Evolutionary conservation across 78 protist species (phyloP), one percentile per base, ranked within the genome.

Genomic region (Speleostelium caveatum): DNA sequence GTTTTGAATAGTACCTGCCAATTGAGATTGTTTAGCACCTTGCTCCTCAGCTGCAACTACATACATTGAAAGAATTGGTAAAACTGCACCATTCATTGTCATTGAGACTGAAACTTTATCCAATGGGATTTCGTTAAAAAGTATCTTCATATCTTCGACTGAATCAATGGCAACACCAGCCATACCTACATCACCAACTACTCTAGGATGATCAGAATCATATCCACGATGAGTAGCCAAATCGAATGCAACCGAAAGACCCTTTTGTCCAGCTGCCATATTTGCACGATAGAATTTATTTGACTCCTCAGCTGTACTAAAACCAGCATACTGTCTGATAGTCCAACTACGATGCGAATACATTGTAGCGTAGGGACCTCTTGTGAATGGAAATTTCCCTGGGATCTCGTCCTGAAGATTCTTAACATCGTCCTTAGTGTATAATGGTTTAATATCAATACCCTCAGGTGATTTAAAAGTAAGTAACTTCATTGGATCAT

Each of bases 61-160:
- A 78, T 95, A 98, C 98, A 98, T 96, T 24, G 99, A 98, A 8
- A 98, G 58, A 21, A 97, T 75, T 56, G 99, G 99, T 28, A 98
- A 45, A 22, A 98, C 99, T 2, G 99, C 99, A 32, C 99, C 99
- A 94, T 98, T 98, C 99, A 98, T 98, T 32, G 99, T 98, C 99
- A 98, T 98, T 2, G 98, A 95, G 0, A 96, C 97, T 16, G 97
- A 95, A 36, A 97, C 94, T 2, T 87, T 38, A 12, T 68, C 51
- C 51, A 87, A 41, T 42, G 94, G 94, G 39, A 80, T 68, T 7
- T 85, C 55, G 32, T 91, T 75, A 33, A 91, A 91, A 5, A 88
- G 61, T 0, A 90, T 85, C 80, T 98, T 95, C 99, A 97, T 98
- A 83, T 98, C 99, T 26, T 97, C 99, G 21, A 97, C 98, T 0